phyloP scores from a whole-genome alignment of 371 early-diverging fungal genomes.

The Mortierella sp. region DNA sequence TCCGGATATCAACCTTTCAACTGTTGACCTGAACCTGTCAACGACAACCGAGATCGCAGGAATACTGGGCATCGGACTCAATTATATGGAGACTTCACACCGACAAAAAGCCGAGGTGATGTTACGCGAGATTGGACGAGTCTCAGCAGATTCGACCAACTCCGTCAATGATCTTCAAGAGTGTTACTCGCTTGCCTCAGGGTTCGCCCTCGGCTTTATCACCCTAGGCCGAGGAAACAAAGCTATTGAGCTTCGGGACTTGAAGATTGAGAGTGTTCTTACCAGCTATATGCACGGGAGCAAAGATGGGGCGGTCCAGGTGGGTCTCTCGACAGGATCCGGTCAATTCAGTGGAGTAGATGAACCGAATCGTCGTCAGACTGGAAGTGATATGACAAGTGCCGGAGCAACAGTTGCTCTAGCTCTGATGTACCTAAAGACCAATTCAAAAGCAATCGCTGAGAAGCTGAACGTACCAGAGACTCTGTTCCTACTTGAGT shows the following conservation, averaged over 20 bases:
- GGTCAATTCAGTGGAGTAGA: background rate
- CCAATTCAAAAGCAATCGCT: slow-evolving; percentile 74
- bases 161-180: slow-evolving; percentile 60
- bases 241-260: slow-evolving; percentile 63
- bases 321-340: background rate
- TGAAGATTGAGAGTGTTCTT: slow-evolving; percentile 68
- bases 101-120: slow-evolving; percentile 75
- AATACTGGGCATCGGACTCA: slow-evolving; percentile 79
- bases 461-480: slow-evolving; percentile 68
- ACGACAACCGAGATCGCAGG: slow-evolving; percentile 69
- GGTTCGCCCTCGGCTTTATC: slow-evolving; percentile 86
- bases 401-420: slow-evolving; percentile 85
- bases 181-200: slow-evolving; percentile 76
- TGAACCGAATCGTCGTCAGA: slow-evolving; percentile 7
- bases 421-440: slow-evolving; percentile 83
- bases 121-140: slow-evolving; percentile 71
- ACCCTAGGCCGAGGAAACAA: slow-evolving; percentile 74
- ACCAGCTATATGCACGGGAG: slow-evolving; percentile 57
- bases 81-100: slow-evolving; percentile 74
- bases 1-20: slow-evolving; percentile 26
- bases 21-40: slow-evolving; percentile 66
- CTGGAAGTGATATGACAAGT: slow-evolving; percentile 65
- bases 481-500: slow-evolving; percentile 67
- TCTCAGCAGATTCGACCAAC: slow-evolving; percentile 47
- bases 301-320: slow-evolving; percentile 7